Percentiles rank a stretch among this genome's conserved stretches.
phyloP scores from a whole-genome alignment of 352 stramenopile genomes.

The Blastocystis hominis region DNA sequence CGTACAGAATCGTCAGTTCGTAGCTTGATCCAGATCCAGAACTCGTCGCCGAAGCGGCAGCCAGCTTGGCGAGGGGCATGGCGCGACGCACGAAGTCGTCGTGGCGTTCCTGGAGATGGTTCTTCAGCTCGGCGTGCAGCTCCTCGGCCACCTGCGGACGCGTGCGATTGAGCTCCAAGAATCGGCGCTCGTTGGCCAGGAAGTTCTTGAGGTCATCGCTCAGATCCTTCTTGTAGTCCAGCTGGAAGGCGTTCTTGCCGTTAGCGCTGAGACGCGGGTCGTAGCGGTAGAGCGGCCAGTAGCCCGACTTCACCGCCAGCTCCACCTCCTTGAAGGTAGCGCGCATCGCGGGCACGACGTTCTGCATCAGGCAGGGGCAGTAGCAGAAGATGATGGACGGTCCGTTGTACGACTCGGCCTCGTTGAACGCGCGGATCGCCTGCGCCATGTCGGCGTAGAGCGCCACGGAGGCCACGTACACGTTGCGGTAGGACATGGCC shows the following conservation, averaged over 20 bases:
- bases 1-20: slow-evolving; percentile 70
- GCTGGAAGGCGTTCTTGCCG: slow-evolving; percentile 74
- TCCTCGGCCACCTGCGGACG: slow-evolving; percentile 67
- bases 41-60: slow-evolving; percentile 62
- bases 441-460: slow-evolving; percentile 65
- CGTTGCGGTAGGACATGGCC: slow-evolving; percentile 83
- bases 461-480: slow-evolving; percentile 79
- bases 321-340: slow-evolving; percentile 77
- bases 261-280: slow-evolving; percentile 71
- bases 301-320: slow-evolving; percentile 74
- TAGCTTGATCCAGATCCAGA: slow-evolving; percentile 69
- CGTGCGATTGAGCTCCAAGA: slow-evolving; percentile 76
- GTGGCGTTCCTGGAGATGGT: slow-evolving; percentile 72
- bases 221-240: slow-evolving; percentile 76
- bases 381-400: slow-evolving; percentile 80
- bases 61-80: slow-evolving; percentile 69
- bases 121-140: slow-evolving; percentile 66
- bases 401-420: slow-evolving; percentile 76
- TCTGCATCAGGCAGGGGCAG: slow-evolving; percentile 69
- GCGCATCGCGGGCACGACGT: slow-evolving; percentile 61
- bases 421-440: slow-evolving; percentile 76
- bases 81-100: slow-evolving; percentile 68
- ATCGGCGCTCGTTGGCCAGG: slow-evolving; percentile 76
- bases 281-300: slow-evolving; percentile 83
- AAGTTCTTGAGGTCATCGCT: slow-evolving; percentile 78